A percentile compares a stretch with the other conserved stretches of the same genome.
Evolutionary conservation across 768 basidiomycete species (phyloP).

Genomic region (Mrakia frigida): DNA sequence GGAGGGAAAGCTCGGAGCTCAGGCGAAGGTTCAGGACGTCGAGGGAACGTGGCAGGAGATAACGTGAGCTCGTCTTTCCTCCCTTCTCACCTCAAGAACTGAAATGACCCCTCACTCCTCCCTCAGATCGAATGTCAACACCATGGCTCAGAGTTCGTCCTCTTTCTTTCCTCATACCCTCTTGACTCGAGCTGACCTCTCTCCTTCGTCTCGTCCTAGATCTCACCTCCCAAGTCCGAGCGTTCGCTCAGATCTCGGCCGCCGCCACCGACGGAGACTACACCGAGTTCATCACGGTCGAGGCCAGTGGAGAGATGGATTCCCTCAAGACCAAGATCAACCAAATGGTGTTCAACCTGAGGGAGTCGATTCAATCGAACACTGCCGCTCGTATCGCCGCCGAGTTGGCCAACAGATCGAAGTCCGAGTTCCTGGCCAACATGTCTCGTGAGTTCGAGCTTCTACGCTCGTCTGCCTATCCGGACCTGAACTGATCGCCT

Average conservation of each 20-base stretch:
- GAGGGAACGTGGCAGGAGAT: slow-evolving; percentile 99
- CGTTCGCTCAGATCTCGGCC: slow-evolving; percentile 96
- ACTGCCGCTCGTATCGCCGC: slow-evolving; percentile 95
- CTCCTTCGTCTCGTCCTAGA: neutral
- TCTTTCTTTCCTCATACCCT: neutral
- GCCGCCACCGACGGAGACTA: slow-evolving; percentile 99
- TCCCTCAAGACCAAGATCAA: slow-evolving; percentile 84
- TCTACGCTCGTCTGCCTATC: slow-evolving; percentile 39
- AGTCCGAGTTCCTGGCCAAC: slow-evolving; percentile 97
- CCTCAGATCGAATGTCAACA: slow-evolving; percentile 83
- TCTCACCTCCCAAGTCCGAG: slow-evolving; percentile 60
- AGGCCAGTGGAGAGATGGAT: slow-evolving; percentile 98
- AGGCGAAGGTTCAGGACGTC: slow-evolving; percentile 92
- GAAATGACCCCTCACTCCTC: slow-evolving; percentile 17
- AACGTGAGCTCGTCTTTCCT: slow-evolving; percentile 56
- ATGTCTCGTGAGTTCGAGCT: slow-evolving; percentile 78
- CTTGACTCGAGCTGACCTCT: neutral
- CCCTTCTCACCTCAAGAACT: neutral
- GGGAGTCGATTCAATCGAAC: slow-evolving; percentile 97
- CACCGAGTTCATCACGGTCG: slow-evolving; percentile 97
- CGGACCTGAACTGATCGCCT: neutral
- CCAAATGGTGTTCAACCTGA: slow-evolving; percentile 93
- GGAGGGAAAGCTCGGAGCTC: slow-evolving; percentile 96
- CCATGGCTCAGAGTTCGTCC: slow-evolving; percentile 58
- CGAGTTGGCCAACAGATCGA: slow-evolving; percentile 92